A percentile compares a stretch with the other conserved stretches of the same genome.
These are phyloP conservation scores for Elasticomyces elasticus DNA, from an alignment of 495 filamentous ascomycete species.

Conservation along the genomic window DNA sequence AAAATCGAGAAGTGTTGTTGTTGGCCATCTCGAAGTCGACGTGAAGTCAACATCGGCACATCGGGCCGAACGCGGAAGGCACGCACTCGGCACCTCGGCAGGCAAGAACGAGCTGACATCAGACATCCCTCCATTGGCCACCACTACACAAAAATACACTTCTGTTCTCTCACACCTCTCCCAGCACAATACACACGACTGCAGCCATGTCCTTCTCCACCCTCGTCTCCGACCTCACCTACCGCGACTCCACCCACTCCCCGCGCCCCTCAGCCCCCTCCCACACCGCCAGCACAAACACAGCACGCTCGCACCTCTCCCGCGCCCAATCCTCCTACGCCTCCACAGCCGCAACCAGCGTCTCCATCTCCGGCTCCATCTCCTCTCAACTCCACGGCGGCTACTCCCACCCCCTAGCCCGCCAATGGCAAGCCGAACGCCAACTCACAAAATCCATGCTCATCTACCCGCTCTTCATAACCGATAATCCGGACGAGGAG, in stretches of 20 bases:
- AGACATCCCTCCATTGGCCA: background rate
- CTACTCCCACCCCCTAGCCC: conserved; percentile 81
- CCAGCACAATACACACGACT: background rate
- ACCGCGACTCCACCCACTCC: conserved; percentile 39
- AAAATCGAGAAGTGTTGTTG: too few species aligned
- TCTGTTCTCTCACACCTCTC: background rate
- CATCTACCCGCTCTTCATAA: conserved; percentile 94
- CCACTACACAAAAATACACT: background rate
- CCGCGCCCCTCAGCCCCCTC: conserved; percentile 1
- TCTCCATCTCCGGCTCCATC: conserved; percentile 86
- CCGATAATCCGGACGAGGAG: conserved; percentile 87
- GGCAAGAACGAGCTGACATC: background rate
- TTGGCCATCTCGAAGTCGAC: too few species aligned
- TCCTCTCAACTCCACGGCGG: conserved; percentile 91
- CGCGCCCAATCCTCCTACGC: conserved; percentile 67
- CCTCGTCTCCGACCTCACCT: conserved; percentile 76
- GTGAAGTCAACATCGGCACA: too few species aligned
- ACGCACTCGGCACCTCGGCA: background rate
- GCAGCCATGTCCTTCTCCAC: conserved; percentile 78
- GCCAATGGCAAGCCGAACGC: conserved; percentile 91
- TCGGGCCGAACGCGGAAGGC: too few species aligned
- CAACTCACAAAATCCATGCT: conserved; percentile 99
- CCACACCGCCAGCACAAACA: conserved; percentile 26
- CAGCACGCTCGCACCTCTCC: conserved; percentile 59
- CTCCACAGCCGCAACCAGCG: conserved; percentile 84